phyloP scores from a whole-genome alignment of 805 yeast species.

The Pichia cephalocereana region DNA sequence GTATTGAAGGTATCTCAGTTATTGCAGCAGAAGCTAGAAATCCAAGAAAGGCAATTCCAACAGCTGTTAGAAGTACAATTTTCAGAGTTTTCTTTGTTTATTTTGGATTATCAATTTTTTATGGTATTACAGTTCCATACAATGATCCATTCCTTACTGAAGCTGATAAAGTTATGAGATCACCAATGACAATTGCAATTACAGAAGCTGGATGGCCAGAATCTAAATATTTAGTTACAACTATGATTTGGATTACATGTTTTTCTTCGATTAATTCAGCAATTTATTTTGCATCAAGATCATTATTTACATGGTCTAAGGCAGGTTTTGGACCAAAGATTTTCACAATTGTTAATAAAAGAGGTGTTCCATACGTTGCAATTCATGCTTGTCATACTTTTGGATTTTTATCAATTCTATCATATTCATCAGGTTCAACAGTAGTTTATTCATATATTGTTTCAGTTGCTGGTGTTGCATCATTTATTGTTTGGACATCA shows the following conservation, averaged over 20 bases:
- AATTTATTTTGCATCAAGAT: constrained; percentile 60
- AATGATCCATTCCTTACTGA: constrained; percentile 37
- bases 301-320: constrained; percentile 54
- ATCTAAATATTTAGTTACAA: constrained; percentile 47
- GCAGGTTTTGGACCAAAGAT: constrained; percentile 39
- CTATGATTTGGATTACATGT: constrained; percentile 55
- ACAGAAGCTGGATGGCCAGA: constrained; percentile 42
- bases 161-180: constrained; percentile 32
- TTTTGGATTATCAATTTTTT: constrained; percentile 43
- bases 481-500: constrained; percentile 60
- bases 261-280: constrained; percentile 63
- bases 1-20: constrained; percentile 28
- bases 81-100: constrained; percentile 43
- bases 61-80: constrained; percentile 51
- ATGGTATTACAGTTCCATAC: constrained; percentile 53
- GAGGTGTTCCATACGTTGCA: constrained; percentile 60
- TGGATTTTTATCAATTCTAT: constrained; percentile 50
- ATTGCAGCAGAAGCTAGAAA: constrained; percentile 56
- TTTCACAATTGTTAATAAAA: constrained; percentile 40
- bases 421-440: constrained; percentile 49
- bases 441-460: constrained; percentile 52
- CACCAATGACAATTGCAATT: constrained; percentile 42
- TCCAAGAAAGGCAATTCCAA: constrained; percentile 49
- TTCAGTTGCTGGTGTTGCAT: constrained; percentile 56
- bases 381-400: constrained; percentile 43